phyloP scores from a whole-genome alignment of 805 yeast species.

The Sugiyamaella qingdaonensis region DNA sequence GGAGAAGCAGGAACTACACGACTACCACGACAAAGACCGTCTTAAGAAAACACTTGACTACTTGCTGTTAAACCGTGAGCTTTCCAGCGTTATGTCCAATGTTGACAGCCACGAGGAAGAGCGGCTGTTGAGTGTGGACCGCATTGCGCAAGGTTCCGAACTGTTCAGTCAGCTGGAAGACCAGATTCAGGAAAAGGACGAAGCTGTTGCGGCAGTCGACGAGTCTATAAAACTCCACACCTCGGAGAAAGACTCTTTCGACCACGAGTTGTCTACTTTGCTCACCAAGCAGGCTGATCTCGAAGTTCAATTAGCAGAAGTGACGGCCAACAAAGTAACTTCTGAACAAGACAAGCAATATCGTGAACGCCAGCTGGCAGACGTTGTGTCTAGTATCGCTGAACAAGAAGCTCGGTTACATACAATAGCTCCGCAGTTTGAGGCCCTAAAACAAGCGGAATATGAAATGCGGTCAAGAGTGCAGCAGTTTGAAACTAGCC shows the following conservation, averaged over 20 bases:
- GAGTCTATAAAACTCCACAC: conserved; percentile 48
- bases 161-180: conserved; percentile 15
- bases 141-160: conserved; percentile 12
- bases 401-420: conserved; percentile 11
- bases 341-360: conserved; percentile 21
- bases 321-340: conserved; percentile 25
- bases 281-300: conserved; percentile 31
- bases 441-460: conserved; percentile 39
- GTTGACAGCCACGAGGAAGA: conserved; percentile 14
- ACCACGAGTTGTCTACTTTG: conserved; percentile 34
- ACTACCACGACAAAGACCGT: conserved; percentile 63
- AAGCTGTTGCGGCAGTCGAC: conserved; percentile 41
- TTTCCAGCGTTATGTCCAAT: conserved; percentile 36
- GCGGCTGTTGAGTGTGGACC: conserved; percentile 8
- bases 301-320: conserved; percentile 32
- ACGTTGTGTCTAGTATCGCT: conserved; percentile 9
- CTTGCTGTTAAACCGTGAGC: conserved; percentile 72
- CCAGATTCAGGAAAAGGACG: conserved; percentile 9
- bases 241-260: conserved; percentile 55
- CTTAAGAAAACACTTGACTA: conserved; percentile 69
- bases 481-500: conserved; percentile 44
- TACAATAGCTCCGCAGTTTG: conserved; percentile 12
- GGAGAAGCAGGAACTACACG: conserved; percentile 71
- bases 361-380: conserved; percentile 38
- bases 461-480: conserved; percentile 37